Base-by-base conservation (phyloP, 176 grass and related monocot genomes). In the Hsuehochloa calcarea region DNA sequence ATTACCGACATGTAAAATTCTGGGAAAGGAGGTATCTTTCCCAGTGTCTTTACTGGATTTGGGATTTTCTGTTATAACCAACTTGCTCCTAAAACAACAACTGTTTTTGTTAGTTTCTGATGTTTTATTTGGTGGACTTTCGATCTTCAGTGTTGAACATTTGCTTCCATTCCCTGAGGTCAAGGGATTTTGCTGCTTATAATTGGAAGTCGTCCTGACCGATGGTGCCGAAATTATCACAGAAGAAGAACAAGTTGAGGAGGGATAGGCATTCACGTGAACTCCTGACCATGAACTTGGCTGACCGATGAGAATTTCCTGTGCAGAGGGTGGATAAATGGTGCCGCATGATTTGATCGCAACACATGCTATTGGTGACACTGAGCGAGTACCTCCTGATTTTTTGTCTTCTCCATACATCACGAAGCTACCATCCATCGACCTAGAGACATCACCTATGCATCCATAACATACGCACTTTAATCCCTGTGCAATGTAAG, bases 91-190 rank as follows among this genome's bases (percentile, higher is more conserved):
- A 80, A 46, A 68, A 59, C 68, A 19, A 5, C 10, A 68, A 63
- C 34, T n/a, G 68, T 22, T 82, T 10, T 19, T 68, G 60, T 54
- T 60, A 68, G 80, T 55, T 79, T 80, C 68, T 80, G 49, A 41
- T 70, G 49, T 70, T 74, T 44, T 87, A n/a, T 70, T 87, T 80
- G 61, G 68, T 29, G 80, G 85, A 13, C 61, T 62, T 87, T 73
- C 86, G 31, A 87, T 87, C 20, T 77, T 90, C 50, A 75, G 80
- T 47, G 19, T 59, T 67, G 79, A 82, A 19, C 23, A 65, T 79
- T 72, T 60, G 20, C 75, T 87, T 56, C 59, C 61, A 68, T 39
- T 84, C 58, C 61, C 74, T 39, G 44, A 56, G 16, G 68, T 64
- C 51, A 54, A 61, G 51, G 19, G 41, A 52, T 20, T 29, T 10